These are phyloP conservation scores for Zymoseptoria tritici DNA, from an alignment of 2,329 filamentous ascomycete genomes.

Conservation along the genomic window DNA sequence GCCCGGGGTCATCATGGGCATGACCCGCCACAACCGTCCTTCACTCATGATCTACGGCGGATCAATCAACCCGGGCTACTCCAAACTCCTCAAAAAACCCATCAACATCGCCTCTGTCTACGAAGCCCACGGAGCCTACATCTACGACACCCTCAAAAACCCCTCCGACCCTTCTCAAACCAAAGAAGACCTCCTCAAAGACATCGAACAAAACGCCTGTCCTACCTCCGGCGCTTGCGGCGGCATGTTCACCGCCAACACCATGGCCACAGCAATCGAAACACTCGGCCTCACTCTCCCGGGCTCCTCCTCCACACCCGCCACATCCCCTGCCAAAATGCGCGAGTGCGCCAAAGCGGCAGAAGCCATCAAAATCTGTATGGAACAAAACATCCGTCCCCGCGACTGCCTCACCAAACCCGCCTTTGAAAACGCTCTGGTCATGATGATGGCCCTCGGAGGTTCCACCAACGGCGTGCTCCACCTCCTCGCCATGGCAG, in stretches of 20 bases:
- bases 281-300: conserved; percentile 78
- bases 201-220: conserved; percentile 73
- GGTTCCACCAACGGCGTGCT: conserved; percentile 84
- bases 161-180: conserved; percentile 62
- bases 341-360: conserved; percentile 79
- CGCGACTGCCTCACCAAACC: conserved; percentile 71
- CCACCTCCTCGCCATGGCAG: conserved; percentile 85
- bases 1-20: conserved; percentile 73
- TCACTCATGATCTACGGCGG: conserved; percentile 95
- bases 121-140: conserved; percentile 76
- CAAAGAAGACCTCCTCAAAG: conserved; percentile 71
- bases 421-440: conserved; percentile 80
- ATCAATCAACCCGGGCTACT: conserved; percentile 82
- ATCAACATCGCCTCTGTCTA: conserved; percentile 88
- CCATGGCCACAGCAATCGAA: conserved; percentile 85
- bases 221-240: conserved; percentile 74
- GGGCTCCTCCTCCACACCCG: conserved; percentile 76
- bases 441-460: conserved; percentile 86
- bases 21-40: conserved; percentile 82
- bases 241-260: conserved; percentile 93
- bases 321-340: conserved; percentile 72
- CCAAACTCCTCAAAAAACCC: conserved; percentile 62
- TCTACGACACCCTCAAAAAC: conserved; percentile 65
- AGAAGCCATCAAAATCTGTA: conserved; percentile 67
- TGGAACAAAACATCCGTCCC: conserved; percentile 76